Conservation (phyloP, 2,329 filamentous ascomycete genomes). For the Colletotrichum shisoi region DNA sequence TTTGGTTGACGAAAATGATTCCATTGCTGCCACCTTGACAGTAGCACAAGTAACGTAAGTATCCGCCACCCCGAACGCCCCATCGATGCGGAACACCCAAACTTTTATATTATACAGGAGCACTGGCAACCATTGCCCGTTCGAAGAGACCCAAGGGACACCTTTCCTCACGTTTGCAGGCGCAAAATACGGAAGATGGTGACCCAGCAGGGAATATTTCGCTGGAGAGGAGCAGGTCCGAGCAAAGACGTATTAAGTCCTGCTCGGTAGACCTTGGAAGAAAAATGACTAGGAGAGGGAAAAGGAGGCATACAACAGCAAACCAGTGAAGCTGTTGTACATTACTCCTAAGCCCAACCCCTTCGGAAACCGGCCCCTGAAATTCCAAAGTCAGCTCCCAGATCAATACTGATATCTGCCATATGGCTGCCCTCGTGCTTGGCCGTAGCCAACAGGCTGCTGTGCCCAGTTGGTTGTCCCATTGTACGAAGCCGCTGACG, state of each 20-base stretch:
- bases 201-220: background rate
- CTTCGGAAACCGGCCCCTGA: constrained; percentile 33
- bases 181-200: background rate
- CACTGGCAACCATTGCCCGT: background rate
- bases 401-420: constrained; percentile 49
- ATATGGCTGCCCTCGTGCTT: constrained; percentile 49
- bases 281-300: background rate
- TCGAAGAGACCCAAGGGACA: background rate
- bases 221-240: background rate
- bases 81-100: constrained; percentile 24
- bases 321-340: background rate
- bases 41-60: constrained; percentile 14
- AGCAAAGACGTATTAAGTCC: background rate
- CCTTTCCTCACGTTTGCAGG: background rate
- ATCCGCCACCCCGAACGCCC: constrained; percentile 31
- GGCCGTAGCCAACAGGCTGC: constrained; percentile 45
- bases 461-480: constrained; percentile 46
- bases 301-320: background rate
- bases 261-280: background rate
- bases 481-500: constrained; percentile 15
- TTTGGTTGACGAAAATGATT: background rate
- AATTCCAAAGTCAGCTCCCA: constrained; percentile 27
- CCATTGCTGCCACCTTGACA: background rate
- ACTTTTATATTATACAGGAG: constrained; percentile 35
- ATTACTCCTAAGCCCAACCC: constrained; percentile 23